Base-by-base conservation (phyloP, 345 rosid species). In the Euphorbia pulcherrima region DNA sequence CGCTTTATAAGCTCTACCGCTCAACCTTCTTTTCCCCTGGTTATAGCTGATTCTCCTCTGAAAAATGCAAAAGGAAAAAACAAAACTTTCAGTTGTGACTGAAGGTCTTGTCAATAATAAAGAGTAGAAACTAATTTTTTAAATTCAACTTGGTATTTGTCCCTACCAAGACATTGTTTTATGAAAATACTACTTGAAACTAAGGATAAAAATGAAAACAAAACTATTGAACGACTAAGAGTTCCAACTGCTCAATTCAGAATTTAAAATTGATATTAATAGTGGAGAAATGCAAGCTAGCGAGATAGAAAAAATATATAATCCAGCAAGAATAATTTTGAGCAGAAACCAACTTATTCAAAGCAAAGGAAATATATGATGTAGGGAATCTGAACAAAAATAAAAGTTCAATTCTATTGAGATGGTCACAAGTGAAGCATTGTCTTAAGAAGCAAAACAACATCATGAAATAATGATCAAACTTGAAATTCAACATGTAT, bases 11-110 rank as follows among this genome's bases (percentile, higher is more conserved):
- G 77, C 72, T 80, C 87, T 83, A 65, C 89, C 90, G 76, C 29
- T 74, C 81, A 85, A 50, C 83, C 86, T 84, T 63, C 79, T 85
- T 71, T 80, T 79, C 63, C 89, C 89, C 78, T 87, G 88, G 78
- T 76, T 82, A 72, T 30, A 79, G 66, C 71, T 80, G 70, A 74
- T 83, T 80, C 83, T 84, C 75, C 85, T 84, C 97, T 90, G 81
- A 65, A 75, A 64, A 63, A 48, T 46, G 54, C 35, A 35, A 66
- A 64, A 51, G 48, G 14, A 52, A 37, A 56, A 64, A 51, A 54
- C n/a, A 52, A 37, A 56, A n/a, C n/a, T 11, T 44, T 71, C 47
- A 71, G 37, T 60, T 46, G 58, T 29, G 9, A 30, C 37, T 26
- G 18, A 48, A 55, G 46, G 24, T 24, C 26, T 29, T 51, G 41